Conservation (phyloP, 768 basidiomycete genomes). For the Amanita inopinata region DNA sequence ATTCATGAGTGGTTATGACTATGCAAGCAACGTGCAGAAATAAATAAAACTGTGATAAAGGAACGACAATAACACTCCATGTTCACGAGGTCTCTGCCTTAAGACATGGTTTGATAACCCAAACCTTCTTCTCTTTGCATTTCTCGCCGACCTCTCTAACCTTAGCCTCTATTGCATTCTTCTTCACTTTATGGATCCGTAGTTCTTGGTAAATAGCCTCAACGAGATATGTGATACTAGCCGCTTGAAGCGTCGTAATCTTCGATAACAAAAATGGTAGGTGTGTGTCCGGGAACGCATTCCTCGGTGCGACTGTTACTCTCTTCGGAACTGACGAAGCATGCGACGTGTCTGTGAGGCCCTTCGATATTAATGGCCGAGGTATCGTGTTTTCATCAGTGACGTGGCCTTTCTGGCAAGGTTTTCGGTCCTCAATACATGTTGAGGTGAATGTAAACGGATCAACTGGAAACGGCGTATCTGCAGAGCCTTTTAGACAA, state of each 20-base stretch:
- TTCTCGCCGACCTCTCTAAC: slow-evolving; percentile 70
- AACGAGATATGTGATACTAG: slow-evolving; percentile 56
- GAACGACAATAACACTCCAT: too few relatives aligned
- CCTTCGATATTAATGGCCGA: slow-evolving; percentile 33
- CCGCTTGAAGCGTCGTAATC: slow-evolving; percentile 49
- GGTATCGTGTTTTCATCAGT: slow-evolving; percentile 20
- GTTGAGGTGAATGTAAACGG: slow-evolving; percentile 68
- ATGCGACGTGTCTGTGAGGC: slow-evolving; percentile 17
- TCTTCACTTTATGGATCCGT: slow-evolving; percentile 63
- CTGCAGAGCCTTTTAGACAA: slow-evolving; percentile 26
- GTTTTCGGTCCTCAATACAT: slow-evolving; percentile 27
- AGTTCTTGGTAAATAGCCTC: slow-evolving; percentile 68
- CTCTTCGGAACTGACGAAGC: slow-evolving; percentile 20
- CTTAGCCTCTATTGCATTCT: slow-evolving; percentile 77
- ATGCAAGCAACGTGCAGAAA: too few relatives aligned
- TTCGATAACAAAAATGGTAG: slow-evolving; percentile 52
- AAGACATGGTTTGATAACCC: slow-evolving; percentile 50
- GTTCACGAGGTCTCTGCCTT: too few relatives aligned
- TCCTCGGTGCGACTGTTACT: slow-evolving; percentile 33
- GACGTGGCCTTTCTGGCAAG: slow-evolving; percentile 17
- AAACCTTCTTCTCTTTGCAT: slow-evolving; percentile 60
- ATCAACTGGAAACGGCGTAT: slow-evolving; percentile 62
- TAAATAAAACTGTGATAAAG: too few relatives aligned
- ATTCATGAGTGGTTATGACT: too few relatives aligned
- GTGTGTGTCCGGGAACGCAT: slow-evolving; percentile 59